phyloP scores from a whole-genome alignment of 1,139 yeast genomes.

The Scheffersomyces segobiensis region DNA sequence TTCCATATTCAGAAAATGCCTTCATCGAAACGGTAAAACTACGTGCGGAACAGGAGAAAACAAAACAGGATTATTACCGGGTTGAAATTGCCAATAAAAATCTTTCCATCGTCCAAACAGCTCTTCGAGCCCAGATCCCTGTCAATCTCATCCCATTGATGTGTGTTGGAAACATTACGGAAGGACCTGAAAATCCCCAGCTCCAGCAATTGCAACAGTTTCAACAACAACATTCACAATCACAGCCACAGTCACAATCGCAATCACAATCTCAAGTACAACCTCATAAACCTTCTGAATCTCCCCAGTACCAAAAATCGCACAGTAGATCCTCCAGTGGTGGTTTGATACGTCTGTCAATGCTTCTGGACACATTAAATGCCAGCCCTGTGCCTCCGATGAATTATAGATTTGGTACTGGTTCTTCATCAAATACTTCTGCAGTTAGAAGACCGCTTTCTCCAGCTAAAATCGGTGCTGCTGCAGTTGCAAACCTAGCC shows the following conservation, averaged over 20 bases:
- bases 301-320: constrained; percentile 1
- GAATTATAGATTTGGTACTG: constrained; percentile 44
- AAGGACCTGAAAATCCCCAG: not conserved
- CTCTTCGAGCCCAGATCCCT: constrained; percentile 67
- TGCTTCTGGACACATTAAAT: constrained; percentile 17
- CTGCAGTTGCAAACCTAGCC: constrained; percentile 60
- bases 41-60: constrained; percentile 75
- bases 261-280: not conserved
- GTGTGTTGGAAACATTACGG: constrained; percentile 37
- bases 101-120: constrained; percentile 61
- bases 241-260: constrained; percentile 1
- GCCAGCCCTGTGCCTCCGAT: constrained; percentile 37
- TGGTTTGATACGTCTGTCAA: constrained; percentile 11
- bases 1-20: constrained; percentile 66
- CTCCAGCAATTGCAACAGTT: not conserved
- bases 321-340: constrained; percentile 9
- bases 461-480: constrained; percentile 74
- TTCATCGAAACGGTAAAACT: constrained; percentile 62
- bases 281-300: not conserved
- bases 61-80: constrained; percentile 78
- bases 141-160: constrained; percentile 64
- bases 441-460: constrained; percentile 47
- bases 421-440: constrained; percentile 16
- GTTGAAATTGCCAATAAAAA: constrained; percentile 64
- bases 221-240: constrained; percentile 2